These are phyloP conservation scores for Triadica sebifera DNA, from an alignment of 345 rosid genomes.

Conservation along the genomic window DNA sequence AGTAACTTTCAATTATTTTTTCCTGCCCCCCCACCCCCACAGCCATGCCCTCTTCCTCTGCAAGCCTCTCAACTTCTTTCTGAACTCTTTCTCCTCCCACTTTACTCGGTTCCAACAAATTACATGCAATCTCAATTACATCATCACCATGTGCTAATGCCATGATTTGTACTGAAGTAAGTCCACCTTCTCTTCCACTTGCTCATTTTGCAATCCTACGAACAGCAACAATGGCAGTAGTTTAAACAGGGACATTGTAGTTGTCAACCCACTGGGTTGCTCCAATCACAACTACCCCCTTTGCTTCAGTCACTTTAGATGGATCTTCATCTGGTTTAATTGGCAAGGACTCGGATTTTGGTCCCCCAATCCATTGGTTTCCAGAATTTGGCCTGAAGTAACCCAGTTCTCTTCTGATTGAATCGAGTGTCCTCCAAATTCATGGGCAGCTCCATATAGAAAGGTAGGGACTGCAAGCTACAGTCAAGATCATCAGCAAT, in stretches of 20 bases:
- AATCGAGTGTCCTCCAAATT: conserved; percentile 63
- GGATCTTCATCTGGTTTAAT: conserved; percentile 76
- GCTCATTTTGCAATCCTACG: conserved; percentile 58
- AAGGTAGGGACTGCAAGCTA: conserved; percentile 70
- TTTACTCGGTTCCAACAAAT: conserved; percentile 69
- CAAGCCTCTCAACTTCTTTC: conserved; percentile 62
- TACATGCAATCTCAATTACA: conserved; percentile 80
- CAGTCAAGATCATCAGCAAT: conserved; percentile 21
- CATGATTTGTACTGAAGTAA: conserved; percentile 86
- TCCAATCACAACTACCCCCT: conserved; percentile 71
- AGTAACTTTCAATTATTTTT: conserved; percentile 48
- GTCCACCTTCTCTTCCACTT: conserved; percentile 85
- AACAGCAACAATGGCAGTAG: conserved; percentile 51
- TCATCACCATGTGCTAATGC: conserved; percentile 65
- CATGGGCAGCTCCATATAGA: conserved; percentile 71
- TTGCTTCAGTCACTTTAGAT: conserved; percentile 42
- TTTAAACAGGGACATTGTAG: conserved; percentile 73
- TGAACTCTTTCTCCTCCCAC: conserved; percentile 78
- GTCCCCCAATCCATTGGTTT: conserved; percentile 70
- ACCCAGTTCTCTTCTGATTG: conserved; percentile 79
- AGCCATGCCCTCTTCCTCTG: conserved; percentile 48
- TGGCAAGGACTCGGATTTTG: conserved; percentile 42
- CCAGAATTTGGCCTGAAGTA: conserved; percentile 80
- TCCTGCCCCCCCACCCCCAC: conserved; percentile 81
- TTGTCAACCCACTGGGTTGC: conserved; percentile 80